Evolutionary conservation across 257 asterid genomes (phyloP).

Genomic region (Handroanthus guayacan): DNA sequence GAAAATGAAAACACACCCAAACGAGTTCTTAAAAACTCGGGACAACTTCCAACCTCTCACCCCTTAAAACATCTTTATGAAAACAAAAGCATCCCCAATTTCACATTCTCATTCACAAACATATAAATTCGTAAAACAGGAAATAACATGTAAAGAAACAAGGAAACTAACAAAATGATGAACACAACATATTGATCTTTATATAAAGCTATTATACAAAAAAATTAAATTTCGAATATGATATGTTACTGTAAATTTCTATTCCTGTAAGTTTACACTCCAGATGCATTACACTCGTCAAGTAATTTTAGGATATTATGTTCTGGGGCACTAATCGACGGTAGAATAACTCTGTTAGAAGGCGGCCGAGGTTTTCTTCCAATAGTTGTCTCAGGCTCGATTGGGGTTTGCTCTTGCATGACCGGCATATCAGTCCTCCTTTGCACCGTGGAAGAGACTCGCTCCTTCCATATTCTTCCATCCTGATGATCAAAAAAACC

Average conservation of each 20-base stretch:
- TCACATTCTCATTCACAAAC: conserved; percentile 12
- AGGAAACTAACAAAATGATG: no score
- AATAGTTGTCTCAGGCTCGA: conserved; percentile 42
- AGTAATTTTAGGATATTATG: conserved; percentile 54
- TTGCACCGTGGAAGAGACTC: conserved; percentile 64
- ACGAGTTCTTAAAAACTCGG: no score
- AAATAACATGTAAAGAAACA: no score
- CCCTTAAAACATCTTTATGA: background rate
- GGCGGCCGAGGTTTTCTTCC: conserved; percentile 52
- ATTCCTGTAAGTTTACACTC: conserved; percentile 19
- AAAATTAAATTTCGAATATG: background rate
- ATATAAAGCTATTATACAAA: no score
- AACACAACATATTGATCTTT: no score
- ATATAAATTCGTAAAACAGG: conserved; percentile 2
- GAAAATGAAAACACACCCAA: no score
- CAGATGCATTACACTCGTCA: conserved; percentile 51
- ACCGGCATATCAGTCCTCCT: conserved; percentile 59
- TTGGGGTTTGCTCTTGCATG: conserved; percentile 52
- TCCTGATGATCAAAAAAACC: conserved; percentile 51
- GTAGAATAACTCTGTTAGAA: conserved; percentile 57
- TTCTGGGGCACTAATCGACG: conserved; percentile 66
- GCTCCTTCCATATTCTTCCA: conserved; percentile 97
- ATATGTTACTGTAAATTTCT: background rate
- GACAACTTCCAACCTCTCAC: no score
- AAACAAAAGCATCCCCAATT: conserved; percentile 10